These are phyloP conservation scores for Sporormia fimetaria DNA, from an alignment of 495 filamentous ascomycete genomes.

Conservation along the genomic window DNA sequence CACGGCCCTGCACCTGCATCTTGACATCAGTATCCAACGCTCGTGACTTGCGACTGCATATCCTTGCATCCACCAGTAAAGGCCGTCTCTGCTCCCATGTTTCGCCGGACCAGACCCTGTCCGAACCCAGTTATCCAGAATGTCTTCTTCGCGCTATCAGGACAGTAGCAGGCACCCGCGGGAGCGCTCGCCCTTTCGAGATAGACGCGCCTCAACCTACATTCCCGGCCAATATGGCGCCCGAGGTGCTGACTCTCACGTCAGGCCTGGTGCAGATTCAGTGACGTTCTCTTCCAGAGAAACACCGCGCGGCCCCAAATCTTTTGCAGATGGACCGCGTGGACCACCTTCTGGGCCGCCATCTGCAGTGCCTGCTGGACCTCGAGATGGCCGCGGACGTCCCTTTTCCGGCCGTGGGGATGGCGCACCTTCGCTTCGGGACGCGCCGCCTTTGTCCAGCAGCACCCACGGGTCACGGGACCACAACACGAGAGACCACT, in stretches of 20 bases:
- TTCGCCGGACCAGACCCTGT: constrained; percentile 8
- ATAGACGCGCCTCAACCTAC: constrained; percentile 18
- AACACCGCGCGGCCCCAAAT: constrained; percentile 19
- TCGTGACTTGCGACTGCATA: too few relatives aligned
- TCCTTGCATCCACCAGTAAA: not conserved
- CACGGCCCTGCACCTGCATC: too few relatives aligned
- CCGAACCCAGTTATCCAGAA: not conserved
- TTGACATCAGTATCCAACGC: too few relatives aligned
- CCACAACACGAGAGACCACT: too few relatives aligned
- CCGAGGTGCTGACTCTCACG: constrained; percentile 8
- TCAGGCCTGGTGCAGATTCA: constrained; percentile 10
- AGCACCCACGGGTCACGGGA: too few relatives aligned
- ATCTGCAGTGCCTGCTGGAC: constrained; percentile 17
- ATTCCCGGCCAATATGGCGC: constrained; percentile 12
- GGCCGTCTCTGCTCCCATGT: not conserved
- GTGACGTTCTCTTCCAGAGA: constrained; percentile 11
- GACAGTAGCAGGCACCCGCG: constrained; percentile 17
- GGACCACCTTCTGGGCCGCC: constrained; percentile 2
- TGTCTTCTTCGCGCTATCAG: constrained; percentile 24
- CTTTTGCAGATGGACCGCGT: constrained; percentile 12
- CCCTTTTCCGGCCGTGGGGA: constrained; percentile 14
- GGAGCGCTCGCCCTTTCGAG: constrained; percentile 19
- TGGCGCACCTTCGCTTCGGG: constrained; percentile 16
- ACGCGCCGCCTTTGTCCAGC: constrained; percentile 27
- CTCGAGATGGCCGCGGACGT: constrained; percentile 17